These are phyloP conservation scores for Amaranthus hypochondriacus DNA, from an alignment of 148 eudicot genomes.

Conservation along the genomic window DNA sequence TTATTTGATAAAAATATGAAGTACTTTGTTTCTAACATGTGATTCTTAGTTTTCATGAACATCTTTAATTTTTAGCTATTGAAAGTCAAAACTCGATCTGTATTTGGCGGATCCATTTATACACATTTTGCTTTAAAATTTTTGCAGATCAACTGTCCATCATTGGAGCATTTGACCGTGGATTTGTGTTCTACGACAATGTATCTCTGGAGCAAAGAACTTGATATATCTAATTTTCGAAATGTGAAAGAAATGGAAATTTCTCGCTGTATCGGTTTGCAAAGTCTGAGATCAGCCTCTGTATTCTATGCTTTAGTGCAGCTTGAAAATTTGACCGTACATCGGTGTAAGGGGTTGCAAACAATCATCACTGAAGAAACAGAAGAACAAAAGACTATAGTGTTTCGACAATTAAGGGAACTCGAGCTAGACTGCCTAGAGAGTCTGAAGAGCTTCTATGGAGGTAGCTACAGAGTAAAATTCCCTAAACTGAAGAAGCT, in stretches of 20 bases:
- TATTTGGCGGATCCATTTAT: no score
- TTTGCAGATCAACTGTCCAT: no score
- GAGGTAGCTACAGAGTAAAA: not conserved
- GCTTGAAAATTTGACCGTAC: not conserved
- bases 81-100: no score
- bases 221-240: not conserved
- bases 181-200: no score
- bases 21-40: no score
- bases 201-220: not conserved
- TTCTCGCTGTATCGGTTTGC: not conserved
- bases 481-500: slow-evolving; percentile 7
- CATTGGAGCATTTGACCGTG: no score
- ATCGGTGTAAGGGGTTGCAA: not conserved
- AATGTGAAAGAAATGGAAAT: not conserved
- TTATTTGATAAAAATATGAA: no score
- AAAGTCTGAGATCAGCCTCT: not conserved
- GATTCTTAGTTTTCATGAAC: no score
- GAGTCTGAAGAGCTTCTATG: not conserved
- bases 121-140: no score
- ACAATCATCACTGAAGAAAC: not conserved
- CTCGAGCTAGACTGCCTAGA: no score
- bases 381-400: not conserved
- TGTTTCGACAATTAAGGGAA: no score
- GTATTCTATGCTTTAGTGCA: not conserved
- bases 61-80: no score